Percentiles rank a stretch among this genome's conserved stretches.
These are phyloP conservation scores for Tulasnella sp. DNA, from an alignment of 768 basidiomycete genomes.

Conservation along the genomic window DNA sequence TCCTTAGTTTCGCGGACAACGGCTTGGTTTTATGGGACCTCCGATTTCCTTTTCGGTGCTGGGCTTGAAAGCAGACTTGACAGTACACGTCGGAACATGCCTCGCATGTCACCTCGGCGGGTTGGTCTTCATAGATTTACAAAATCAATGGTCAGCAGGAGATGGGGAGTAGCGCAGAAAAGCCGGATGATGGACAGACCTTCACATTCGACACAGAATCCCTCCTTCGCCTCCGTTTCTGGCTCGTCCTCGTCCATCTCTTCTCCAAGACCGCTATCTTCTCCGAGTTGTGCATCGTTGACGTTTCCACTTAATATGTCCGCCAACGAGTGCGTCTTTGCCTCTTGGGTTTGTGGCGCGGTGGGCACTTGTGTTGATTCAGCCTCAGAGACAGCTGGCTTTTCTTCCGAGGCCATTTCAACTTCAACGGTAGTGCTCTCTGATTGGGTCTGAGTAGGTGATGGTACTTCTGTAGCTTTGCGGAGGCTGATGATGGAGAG, in stretches of 20 bases:
- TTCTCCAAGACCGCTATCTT: background rate
- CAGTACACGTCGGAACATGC: conserved; percentile 67
- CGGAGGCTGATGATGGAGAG: background rate
- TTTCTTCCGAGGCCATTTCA: conserved; percentile 7
- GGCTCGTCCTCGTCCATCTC: conserved; percentile 21
- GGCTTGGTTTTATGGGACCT: conserved; percentile 53
- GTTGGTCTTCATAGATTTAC: conserved; percentile 56
- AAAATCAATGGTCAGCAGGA: background rate
- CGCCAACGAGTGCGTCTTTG: conserved; percentile 1
- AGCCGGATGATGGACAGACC: conserved; percentile 37
- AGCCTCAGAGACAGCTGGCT: background rate
- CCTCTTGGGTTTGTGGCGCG: background rate
- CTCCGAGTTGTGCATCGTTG: background rate
- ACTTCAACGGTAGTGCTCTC: background rate
- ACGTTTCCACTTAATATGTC: conserved; percentile 10
- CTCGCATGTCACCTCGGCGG: conserved; percentile 65
- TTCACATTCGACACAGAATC: conserved; percentile 71
- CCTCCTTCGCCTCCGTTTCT: conserved; percentile 22
- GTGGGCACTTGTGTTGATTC: background rate
- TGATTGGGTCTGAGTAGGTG: background rate
- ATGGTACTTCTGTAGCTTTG: background rate
- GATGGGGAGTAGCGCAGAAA: background rate
- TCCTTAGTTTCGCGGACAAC: conserved; percentile 28
- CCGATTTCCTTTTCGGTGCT: conserved; percentile 74
- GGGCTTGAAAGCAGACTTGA: conserved; percentile 78